These are phyloP conservation scores for Pleoardoris graminearum DNA, from an alignment of 2,329 filamentous ascomycete species.

Conservation along the genomic window DNA sequence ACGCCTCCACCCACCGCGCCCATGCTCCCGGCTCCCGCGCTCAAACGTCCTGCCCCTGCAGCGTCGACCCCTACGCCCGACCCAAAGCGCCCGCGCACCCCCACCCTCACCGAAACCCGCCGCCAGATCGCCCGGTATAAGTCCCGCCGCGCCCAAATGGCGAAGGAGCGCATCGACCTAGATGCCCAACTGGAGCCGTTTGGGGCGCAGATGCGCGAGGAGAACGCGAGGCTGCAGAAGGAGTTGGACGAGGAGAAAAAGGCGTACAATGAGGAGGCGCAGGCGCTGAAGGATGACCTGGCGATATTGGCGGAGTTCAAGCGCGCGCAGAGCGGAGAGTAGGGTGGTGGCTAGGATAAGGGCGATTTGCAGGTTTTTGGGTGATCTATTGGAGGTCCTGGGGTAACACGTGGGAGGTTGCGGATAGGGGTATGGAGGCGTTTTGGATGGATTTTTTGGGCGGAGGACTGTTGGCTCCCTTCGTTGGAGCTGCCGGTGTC, in stretches of 20 bases:
- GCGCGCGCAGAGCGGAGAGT: conserved; percentile 5
- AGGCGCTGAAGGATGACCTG: conserved; percentile 19
- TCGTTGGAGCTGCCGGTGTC: too few species aligned
- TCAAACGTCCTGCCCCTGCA: not conserved
- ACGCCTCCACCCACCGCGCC: not conserved
- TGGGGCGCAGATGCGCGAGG: conserved; percentile 23
- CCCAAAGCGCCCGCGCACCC: conserved; percentile 14
- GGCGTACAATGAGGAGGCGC: conserved; percentile 18
- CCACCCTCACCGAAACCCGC: conserved; percentile 21
- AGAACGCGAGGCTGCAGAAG: conserved; percentile 23
- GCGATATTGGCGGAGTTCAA: conserved; percentile 24
- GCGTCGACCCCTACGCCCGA: not conserved
- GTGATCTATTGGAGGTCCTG: not conserved
- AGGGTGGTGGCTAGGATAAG: not conserved
- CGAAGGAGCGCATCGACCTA: conserved; percentile 21
- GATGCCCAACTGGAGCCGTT: conserved; percentile 20
- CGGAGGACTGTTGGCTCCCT: too few species aligned
- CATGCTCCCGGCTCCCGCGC: not conserved
- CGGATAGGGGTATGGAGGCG: too few species aligned
- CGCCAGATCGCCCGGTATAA: conserved; percentile 20
- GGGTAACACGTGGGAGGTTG: not conserved
- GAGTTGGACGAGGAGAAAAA: conserved; percentile 25
- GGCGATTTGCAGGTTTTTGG: too few species aligned
- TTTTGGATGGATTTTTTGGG: too few species aligned
- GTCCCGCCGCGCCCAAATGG: conserved; percentile 18